phyloP scores from a whole-genome alignment of 108 stramenopile genomes.

The Seminavis robusta region DNA sequence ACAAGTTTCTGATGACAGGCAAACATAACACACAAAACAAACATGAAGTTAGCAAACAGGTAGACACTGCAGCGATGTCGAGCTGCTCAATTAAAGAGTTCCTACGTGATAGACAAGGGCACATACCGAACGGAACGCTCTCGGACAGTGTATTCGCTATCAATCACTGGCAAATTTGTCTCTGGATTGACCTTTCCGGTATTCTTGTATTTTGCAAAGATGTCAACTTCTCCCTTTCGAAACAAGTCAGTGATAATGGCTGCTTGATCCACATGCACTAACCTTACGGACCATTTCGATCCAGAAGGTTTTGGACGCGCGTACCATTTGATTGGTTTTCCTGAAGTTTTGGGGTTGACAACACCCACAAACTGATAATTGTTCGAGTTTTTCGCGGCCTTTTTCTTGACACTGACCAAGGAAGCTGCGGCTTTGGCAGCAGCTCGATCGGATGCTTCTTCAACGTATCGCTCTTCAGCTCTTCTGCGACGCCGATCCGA shows the following conservation, averaged over 20 bases:
- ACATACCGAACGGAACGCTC: conserved; percentile 77
- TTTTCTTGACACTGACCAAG: conserved; percentile 1
- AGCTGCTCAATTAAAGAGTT: no score
- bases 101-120: background rate
- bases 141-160: conserved; percentile 47
- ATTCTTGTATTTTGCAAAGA: conserved; percentile 76
- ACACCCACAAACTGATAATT: conserved; percentile 85
- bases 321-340: conserved; percentile 66
- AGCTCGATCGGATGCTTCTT: conserved; percentile 66
- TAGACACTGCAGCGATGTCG: background rate
- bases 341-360: conserved; percentile 12
- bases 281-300: conserved; percentile 75
- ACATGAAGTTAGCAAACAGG: background rate
- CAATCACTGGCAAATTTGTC: conserved; percentile 39
- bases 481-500: conserved; percentile 30
- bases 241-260: conserved; percentile 86
- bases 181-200: conserved; percentile 41
- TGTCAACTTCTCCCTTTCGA: conserved; percentile 67
- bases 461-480: conserved; percentile 42
- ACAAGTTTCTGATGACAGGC: conserved; percentile 50
- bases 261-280: conserved; percentile 78
- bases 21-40: conserved; percentile 3
- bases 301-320: conserved; percentile 68
- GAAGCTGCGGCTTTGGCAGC: conserved; percentile 32
- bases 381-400: conserved; percentile 6